phyloP scores from a whole-genome alignment of 495 filamentous ascomycete genomes.

The Penicillium flavigenum region DNA sequence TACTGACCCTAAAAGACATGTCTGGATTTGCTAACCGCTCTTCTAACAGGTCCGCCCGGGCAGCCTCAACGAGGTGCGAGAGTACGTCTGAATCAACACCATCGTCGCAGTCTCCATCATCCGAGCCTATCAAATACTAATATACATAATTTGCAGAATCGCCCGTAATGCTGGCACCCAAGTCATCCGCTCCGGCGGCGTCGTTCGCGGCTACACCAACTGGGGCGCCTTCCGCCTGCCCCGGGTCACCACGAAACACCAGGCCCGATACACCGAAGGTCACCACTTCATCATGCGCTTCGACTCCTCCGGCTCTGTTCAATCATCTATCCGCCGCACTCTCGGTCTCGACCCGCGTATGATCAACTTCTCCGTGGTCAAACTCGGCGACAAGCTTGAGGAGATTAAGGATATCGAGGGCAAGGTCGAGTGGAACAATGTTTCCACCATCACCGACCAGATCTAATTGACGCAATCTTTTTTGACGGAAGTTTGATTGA shows the following conservation, averaged over 20 bases:
- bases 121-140: slow-evolving; percentile 16
- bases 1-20: neutral
- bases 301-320: slow-evolving; percentile 68
- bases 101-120: slow-evolving; percentile 6
- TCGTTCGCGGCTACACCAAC: slow-evolving; percentile 88
- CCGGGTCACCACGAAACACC: slow-evolving; percentile 68
- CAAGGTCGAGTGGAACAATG: slow-evolving; percentile 57
- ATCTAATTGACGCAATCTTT: slow-evolving; percentile 20
- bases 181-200: slow-evolving; percentile 81
- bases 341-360: slow-evolving; percentile 87
- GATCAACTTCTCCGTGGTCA: slow-evolving; percentile 82
- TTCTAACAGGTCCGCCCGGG: slow-evolving; percentile 76
- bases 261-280: slow-evolving; percentile 73
- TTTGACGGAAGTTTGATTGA: slow-evolving; percentile 1
- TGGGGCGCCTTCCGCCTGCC: slow-evolving; percentile 91
- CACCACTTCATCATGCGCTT: slow-evolving; percentile 99
- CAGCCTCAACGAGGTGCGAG: slow-evolving; percentile 87
- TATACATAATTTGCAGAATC: slow-evolving; percentile 53
- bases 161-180: slow-evolving; percentile 80
- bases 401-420: slow-evolving; percentile 63
- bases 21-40: slow-evolving; percentile 11
- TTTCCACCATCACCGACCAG: slow-evolving; percentile 30
- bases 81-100: slow-evolving; percentile 57
- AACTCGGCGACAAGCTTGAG: slow-evolving; percentile 76
- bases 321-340: slow-evolving; percentile 68